Percentiles rank a stretch among this genome's conserved stretches.
These are phyloP conservation scores for Umbelopsis sp. DNA, from an alignment of 192 early-diverging fungal species.

Conservation along the genomic window DNA sequence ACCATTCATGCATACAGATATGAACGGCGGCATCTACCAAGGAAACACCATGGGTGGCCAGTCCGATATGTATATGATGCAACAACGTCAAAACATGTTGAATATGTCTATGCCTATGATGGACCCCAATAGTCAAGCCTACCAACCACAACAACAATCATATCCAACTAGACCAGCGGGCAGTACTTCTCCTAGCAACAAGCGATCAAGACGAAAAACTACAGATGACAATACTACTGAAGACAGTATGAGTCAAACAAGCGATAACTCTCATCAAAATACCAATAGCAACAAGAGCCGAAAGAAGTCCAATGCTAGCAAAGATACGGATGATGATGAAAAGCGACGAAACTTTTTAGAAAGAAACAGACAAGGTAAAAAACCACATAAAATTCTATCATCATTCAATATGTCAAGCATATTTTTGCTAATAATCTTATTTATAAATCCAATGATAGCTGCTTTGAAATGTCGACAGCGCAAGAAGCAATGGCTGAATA, in stretches of 20 bases:
- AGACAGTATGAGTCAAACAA: constrained; percentile 15
- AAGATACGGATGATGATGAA: constrained; percentile 61
- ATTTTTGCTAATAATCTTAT: constrained; percentile 55
- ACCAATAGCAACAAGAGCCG: constrained; percentile 14
- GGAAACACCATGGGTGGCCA: background rate
- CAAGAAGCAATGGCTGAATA: constrained; percentile 91
- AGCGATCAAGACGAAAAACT: constrained; percentile 2
- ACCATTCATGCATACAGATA: constrained; percentile 17
- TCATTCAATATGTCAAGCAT: too few relatives aligned
- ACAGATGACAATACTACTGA: background rate
- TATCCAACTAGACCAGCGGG: background rate
- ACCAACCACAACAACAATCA: background rate
- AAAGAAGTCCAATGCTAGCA: background rate
- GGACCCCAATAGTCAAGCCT: background rate
- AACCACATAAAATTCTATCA: background rate
- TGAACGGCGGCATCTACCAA: background rate
- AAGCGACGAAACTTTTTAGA: constrained; percentile 87
- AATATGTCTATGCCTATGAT: background rate
- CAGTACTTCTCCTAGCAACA: background rate
- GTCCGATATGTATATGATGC: constrained; percentile 20
- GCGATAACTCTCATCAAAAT: background rate
- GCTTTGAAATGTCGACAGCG: constrained; percentile 93
- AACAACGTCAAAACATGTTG: constrained; percentile 6
- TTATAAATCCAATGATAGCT: constrained; percentile 43
- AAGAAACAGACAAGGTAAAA: constrained; percentile 80